phyloP scores from a whole-genome alignment of 1,139 yeast genomes.

The Suhomyces wounanorum region DNA sequence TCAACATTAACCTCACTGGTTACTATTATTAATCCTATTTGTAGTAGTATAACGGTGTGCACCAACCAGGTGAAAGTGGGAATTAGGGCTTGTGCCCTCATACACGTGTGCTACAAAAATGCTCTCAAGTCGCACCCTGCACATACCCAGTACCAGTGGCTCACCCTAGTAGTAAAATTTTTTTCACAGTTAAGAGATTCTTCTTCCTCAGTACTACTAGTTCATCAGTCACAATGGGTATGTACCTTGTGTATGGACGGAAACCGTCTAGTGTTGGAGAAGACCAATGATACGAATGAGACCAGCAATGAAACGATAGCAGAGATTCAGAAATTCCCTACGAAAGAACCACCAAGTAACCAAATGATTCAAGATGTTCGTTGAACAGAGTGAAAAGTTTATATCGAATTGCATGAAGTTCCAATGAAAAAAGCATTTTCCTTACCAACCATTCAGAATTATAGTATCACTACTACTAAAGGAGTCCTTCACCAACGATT shows the following conservation, averaged over 20 bases:
- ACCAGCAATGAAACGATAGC: background rate
- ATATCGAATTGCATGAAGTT: background rate
- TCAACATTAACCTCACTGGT: background rate
- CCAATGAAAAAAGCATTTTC: background rate
- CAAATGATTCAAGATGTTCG: background rate
- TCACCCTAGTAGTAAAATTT: constrained; percentile 16
- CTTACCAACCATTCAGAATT: background rate
- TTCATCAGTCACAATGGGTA: constrained; percentile 38
- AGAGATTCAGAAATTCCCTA: background rate
- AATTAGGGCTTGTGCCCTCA: constrained; percentile 13
- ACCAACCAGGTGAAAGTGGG: background rate
- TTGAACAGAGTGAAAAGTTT: background rate
- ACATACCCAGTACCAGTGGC: constrained; percentile 1
- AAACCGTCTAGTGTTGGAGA: background rate
- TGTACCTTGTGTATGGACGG: constrained; percentile 18
- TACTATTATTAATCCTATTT: background rate
- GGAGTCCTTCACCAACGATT: background rate
- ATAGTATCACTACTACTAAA: background rate
- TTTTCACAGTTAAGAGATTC: constrained; percentile 15
- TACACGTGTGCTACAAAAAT: constrained; percentile 7
- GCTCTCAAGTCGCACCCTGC: constrained; percentile 4
- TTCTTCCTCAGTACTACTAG: constrained; percentile 20
- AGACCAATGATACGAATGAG: background rate
- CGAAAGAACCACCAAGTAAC: background rate
- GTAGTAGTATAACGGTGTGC: background rate